Evolutionary conservation across 2,329 filamentous ascomycete species (phyloP).

Genomic region (Thelonectria olida): DNA sequence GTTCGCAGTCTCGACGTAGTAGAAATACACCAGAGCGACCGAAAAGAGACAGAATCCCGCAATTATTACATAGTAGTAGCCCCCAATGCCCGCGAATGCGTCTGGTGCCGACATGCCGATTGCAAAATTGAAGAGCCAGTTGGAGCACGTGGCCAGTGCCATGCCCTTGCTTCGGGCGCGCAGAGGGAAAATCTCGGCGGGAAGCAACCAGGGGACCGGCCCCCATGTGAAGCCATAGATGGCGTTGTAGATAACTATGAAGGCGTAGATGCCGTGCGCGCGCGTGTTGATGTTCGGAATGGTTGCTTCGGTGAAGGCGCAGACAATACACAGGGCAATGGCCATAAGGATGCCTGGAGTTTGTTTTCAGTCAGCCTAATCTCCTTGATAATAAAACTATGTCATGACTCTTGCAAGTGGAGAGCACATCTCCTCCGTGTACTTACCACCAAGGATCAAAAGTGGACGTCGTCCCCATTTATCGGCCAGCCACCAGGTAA

Average conservation of each 20-base stretch:
- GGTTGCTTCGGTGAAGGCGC: slow-evolving; percentile 48
- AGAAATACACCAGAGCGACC: slow-evolving; percentile 47
- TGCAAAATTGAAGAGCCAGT: slow-evolving; percentile 47
- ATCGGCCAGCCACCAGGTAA: slow-evolving; percentile 51
- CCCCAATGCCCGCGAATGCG: slow-evolving; percentile 51
- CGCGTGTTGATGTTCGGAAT: slow-evolving; percentile 37
- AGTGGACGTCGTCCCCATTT: slow-evolving; percentile 51
- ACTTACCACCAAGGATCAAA: slow-evolving; percentile 37
- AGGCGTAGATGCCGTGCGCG: slow-evolving; percentile 49
- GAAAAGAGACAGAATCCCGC: slow-evolving; percentile 50
- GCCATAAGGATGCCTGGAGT: slow-evolving; percentile 4
- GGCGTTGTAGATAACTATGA: slow-evolving; percentile 47
- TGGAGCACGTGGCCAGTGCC: slow-evolving; percentile 49
- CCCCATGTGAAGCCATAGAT: slow-evolving; percentile 44
- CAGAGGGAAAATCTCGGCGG: slow-evolving; percentile 45
- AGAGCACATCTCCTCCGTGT: too few species aligned
- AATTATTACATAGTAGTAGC: slow-evolving; percentile 53
- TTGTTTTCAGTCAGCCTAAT: neutral
- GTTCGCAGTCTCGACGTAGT: slow-evolving; percentile 52
- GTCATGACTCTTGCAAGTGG: too few species aligned
- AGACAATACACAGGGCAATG: slow-evolving; percentile 45
- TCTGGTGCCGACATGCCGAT: slow-evolving; percentile 51
- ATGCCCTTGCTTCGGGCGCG: slow-evolving; percentile 50
- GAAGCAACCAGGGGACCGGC: slow-evolving; percentile 50
- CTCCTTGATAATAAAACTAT: neutral